A percentile compares a stretch with the other conserved stretches of the same genome.
phyloP scores from a whole-genome alignment of 2,329 filamentous ascomycete species.

The Neonectria hederae region DNA sequence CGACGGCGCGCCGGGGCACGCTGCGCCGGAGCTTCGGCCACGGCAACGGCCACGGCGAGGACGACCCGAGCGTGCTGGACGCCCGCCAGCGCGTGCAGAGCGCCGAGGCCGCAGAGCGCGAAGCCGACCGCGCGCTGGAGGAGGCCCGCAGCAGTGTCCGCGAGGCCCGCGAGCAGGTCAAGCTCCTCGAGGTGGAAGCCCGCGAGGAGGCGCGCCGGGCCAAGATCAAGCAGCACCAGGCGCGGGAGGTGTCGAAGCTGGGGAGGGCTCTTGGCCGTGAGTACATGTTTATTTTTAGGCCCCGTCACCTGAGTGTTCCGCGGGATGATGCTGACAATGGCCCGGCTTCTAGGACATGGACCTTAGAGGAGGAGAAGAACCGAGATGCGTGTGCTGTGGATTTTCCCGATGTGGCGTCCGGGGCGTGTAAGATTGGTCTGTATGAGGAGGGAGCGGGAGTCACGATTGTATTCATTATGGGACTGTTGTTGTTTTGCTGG shows the following conservation, averaged over 20 bases:
- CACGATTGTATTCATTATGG: background rate
- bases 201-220: conserved; percentile 71
- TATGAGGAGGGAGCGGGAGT: background rate
- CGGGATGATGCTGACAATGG: conserved; percentile 11
- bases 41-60: conserved; percentile 52
- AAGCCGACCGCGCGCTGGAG: conserved; percentile 71
- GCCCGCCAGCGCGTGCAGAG: conserved; percentile 69
- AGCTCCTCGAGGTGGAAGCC: conserved; percentile 71
- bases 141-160: conserved; percentile 67
- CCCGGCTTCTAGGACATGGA: conserved; percentile 21
- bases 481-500: background rate
- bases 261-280: conserved; percentile 75
- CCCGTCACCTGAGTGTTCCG: background rate
- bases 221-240: conserved; percentile 74
- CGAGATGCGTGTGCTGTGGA: background rate
- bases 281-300: conserved; percentile 44
- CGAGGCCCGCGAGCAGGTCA: conserved; percentile 71
- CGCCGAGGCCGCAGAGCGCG: conserved; percentile 71
- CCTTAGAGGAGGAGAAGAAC: background rate
- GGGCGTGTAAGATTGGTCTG: conserved; percentile 5
- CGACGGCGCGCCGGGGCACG: conserved; percentile 45
- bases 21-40: conserved; percentile 56
- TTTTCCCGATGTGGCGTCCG: conserved; percentile 14
- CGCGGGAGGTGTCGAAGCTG: conserved; percentile 71
- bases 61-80: conserved; percentile 70